A percentile compares a stretch with the other conserved stretches of the same genome.
phyloP scores from a whole-genome alignment of 805 yeast genomes.

The Candida pseudofarinosa region DNA sequence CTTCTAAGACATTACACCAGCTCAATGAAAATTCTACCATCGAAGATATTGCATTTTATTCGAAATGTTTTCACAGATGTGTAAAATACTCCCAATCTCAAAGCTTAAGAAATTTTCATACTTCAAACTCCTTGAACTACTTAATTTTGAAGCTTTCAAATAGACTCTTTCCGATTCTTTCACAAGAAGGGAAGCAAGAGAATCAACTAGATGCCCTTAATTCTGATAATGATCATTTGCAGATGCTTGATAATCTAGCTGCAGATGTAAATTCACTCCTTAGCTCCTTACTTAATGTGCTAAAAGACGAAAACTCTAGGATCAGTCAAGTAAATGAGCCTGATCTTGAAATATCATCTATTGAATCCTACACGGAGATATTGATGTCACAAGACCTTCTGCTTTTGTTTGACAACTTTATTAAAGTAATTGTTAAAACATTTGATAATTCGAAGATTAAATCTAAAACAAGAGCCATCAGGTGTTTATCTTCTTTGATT shows the following conservation, averaged over 20 bases:
- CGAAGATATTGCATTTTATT: slow-evolving; percentile 3
- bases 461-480: slow-evolving; percentile 54
- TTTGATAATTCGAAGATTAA: slow-evolving; percentile 30
- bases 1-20: background rate
- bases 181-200: background rate
- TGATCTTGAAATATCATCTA: slow-evolving; percentile 11
- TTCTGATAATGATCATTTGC: slow-evolving; percentile 6
- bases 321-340: slow-evolving; percentile 8
- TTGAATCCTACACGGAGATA: slow-evolving; percentile 16
- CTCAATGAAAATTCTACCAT: slow-evolving; percentile 4
- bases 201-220: slow-evolving; percentile 6
- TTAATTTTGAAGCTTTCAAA: slow-evolving; percentile 11
- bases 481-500: slow-evolving; percentile 53
- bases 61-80: slow-evolving; percentile 7
- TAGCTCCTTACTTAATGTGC: slow-evolving; percentile 4
- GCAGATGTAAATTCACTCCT: slow-evolving; percentile 2
- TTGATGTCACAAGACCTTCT: slow-evolving; percentile 28
- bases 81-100: slow-evolving; percentile 13
- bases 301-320: slow-evolving; percentile 8
- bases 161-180: slow-evolving; percentile 3
- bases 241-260: background rate
- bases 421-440: slow-evolving; percentile 41
- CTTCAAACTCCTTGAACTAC: slow-evolving; percentile 10
- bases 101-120: slow-evolving; percentile 6
- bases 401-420: slow-evolving; percentile 47